Evolutionary conservation across 768 basidiomycete species (phyloP), one percentile per base, ranked within the genome.

Genomic region (Suillus placidus): DNA sequence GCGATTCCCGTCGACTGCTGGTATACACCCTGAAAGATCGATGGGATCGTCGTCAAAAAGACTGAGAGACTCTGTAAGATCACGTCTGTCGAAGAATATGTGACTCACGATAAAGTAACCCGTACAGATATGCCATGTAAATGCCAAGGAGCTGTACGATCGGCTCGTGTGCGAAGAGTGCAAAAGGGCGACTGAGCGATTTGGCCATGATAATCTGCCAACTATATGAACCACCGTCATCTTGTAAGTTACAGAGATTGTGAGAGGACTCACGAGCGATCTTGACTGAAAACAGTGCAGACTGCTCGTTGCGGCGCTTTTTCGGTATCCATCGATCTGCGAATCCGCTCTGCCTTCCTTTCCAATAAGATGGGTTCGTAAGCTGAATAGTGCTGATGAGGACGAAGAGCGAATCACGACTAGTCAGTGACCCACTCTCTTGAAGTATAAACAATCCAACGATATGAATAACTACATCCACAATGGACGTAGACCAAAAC

Each of bases 121-220:
- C 92, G 65, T 89, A 94, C 13, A 89, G 72, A 67, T 90, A 87
- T 0, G 88, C 87, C 83, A 90, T 85, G 67, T 91, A 93, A 0
- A 87, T 3, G 1, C 88, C 87, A 13, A 93, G 76, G 3, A 91
- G 73, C 69, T 52, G 90, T 20, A 91, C 79, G 69, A 93, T 90
- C 1, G 87, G 84, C 71, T 93, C 91, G 4, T 71, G 71, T 1
- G 62, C 70, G 64, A 92, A 89, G 10, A 94, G 72, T 5, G 76
- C 70, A 77, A 94, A 90, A 0, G 94, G 93, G n/a, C 92, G 84
- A 14, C 81, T 76, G 26, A 94, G 75, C 0, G 90, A 82, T 65
- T 78, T 84, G 1, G 67, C 57, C 64, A 94, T 77, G 43, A 92
- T 81, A 0, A 71, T 56, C 69, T 79, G 71, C 86, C 84, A 88